Percentiles rank a stretch among this genome's conserved stretches.
These are phyloP conservation scores for Pleoardoris graminearum DNA, from an alignment of 2,329 filamentous ascomycete genomes.

Conservation along the genomic window DNA sequence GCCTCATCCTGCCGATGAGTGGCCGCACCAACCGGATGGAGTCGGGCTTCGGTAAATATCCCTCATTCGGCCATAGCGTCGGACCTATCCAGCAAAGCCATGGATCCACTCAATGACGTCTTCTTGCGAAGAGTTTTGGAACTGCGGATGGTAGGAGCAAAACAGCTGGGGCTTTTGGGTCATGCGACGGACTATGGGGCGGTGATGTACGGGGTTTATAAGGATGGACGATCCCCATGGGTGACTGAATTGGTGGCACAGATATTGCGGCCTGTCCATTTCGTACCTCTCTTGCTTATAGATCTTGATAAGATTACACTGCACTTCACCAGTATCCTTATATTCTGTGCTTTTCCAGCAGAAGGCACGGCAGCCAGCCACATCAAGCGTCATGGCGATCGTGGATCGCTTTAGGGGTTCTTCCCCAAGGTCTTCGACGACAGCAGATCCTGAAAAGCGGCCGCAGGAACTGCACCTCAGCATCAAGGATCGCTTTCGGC, in stretches of 20 bases:
- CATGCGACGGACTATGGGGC: neutral
- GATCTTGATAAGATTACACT: too few relatives aligned
- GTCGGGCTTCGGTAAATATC: neutral
- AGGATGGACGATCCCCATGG: neutral
- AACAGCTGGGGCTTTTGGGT: neutral
- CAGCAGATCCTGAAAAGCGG: slow-evolving; percentile 32
- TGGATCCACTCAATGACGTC: slow-evolving; percentile 6
- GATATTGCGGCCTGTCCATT: neutral
- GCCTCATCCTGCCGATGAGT: slow-evolving; percentile 2
- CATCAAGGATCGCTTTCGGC: slow-evolving; percentile 34
- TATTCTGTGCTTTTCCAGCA: too few relatives aligned
- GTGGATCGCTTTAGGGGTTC: slow-evolving; percentile 22
- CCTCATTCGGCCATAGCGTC: neutral
- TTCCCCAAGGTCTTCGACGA: slow-evolving; percentile 25
- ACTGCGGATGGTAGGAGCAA: neutral
- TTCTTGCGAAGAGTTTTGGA: neutral
- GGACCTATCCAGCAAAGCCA: neutral
- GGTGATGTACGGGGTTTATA: neutral
- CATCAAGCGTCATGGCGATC: slow-evolving; percentile 24
- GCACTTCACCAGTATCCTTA: too few relatives aligned
- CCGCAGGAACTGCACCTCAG: slow-evolving; percentile 27
- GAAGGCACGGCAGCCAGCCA: neutral
- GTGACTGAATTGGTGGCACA: neutral
- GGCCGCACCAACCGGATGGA: slow-evolving; percentile 2
- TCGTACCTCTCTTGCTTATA: too few relatives aligned